Conservation (phyloP, 176 grass and related monocot genomes). For the Hsuehochloa calcarea region DNA sequence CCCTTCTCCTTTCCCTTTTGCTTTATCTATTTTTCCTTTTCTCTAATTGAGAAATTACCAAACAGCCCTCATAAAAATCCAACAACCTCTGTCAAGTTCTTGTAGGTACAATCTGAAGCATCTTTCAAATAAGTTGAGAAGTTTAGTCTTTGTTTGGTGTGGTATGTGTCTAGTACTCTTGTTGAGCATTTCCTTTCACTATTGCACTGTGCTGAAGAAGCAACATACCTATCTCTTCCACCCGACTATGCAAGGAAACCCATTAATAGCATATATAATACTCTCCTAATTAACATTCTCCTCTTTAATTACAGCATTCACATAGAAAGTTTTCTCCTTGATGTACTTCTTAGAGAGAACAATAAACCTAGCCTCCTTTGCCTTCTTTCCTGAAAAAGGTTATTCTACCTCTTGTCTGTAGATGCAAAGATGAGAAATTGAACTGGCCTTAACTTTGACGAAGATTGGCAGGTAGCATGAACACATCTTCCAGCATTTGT, state of each 20-base stretch:
- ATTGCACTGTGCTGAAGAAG: background rate
- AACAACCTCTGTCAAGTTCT: slow-evolving; percentile 12
- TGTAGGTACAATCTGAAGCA: slow-evolving; percentile 40
- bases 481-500: background rate
- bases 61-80: no score
- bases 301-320: background rate
- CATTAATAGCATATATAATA: background rate
- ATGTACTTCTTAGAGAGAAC: background rate
- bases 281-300: slow-evolving; percentile 22
- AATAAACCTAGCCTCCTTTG: background rate
- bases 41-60: no score
- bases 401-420: background rate
- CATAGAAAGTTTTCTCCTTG: background rate
- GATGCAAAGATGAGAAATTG: background rate
- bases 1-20: no score
- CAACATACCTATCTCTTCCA: background rate
- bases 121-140: slow-evolving; percentile 17
- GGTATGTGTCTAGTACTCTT: background rate
- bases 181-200: slow-evolving; percentile 16
- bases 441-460: background rate
- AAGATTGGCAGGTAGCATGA: slow-evolving; percentile 29
- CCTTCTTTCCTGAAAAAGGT: background rate
- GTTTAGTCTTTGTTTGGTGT: slow-evolving; percentile 34
- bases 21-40: no score
- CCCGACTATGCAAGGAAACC: background rate